These are phyloP conservation scores for Akanthomyces muscarius DNA, from an alignment of 2,329 filamentous ascomycete genomes.

Conservation along the genomic window DNA sequence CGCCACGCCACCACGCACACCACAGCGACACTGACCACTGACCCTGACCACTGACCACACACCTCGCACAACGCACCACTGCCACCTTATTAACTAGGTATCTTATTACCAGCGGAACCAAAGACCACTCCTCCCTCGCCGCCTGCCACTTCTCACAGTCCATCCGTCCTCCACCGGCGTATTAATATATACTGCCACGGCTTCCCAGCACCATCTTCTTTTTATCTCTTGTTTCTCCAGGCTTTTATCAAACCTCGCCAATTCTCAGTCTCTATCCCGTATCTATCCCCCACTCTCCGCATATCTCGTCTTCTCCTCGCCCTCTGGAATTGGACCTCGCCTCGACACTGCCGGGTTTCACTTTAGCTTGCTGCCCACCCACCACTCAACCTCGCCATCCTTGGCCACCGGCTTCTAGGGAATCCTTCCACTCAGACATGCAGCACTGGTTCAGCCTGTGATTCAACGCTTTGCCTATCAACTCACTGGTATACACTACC, in stretches of 20 bases:
- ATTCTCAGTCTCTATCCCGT: background rate
- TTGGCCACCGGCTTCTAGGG: background rate
- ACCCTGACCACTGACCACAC: background rate
- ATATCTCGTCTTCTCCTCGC: background rate
- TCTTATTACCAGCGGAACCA: too few relatives aligned
- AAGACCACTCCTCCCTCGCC: too few relatives aligned
- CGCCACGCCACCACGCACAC: background rate
- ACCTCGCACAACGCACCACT: background rate
- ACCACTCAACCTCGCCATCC: background rate
- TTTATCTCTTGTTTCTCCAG: background rate
- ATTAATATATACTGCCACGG: too few relatives aligned
- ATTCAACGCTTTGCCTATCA: background rate
- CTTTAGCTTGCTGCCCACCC: background rate
- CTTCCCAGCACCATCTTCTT: too few relatives aligned
- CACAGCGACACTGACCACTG: background rate
- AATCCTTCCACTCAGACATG: constrained; percentile 9
- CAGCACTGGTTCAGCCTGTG: background rate
- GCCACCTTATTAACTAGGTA: background rate
- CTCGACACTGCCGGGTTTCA: constrained; percentile 2
- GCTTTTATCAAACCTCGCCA: background rate
- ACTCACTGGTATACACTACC: background rate
- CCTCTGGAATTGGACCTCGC: background rate
- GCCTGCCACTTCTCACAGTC: too few relatives aligned
- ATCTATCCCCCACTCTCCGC: background rate
- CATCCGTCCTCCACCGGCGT: too few relatives aligned